Evolutionary conservation across 2,329 filamentous ascomycete genomes (phyloP), one percentile per base, ranked within the genome.

Genomic region (Exserohilum turcica): DNA sequence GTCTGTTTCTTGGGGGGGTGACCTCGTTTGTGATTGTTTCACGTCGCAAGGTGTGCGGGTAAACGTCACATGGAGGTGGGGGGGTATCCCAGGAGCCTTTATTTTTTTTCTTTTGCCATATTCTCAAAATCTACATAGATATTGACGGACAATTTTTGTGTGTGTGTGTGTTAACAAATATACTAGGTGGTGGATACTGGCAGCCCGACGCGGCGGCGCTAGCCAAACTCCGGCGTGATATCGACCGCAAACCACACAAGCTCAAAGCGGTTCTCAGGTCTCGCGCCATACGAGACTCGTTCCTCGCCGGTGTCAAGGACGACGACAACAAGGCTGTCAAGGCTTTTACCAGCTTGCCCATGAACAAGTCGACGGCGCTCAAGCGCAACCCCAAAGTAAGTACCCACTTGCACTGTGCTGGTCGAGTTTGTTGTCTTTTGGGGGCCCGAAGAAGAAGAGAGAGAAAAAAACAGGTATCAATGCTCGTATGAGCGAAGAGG

Each of bases 341-440:
- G 60, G 88, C 88, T 1, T 96, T 96, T 18, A 80, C 79, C 13
- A 65, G 67, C 37, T 79, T 82, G 61, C 24, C 61, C 21, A 61
- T 45, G 40, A 97, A 96, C 66, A 78, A 83, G 59, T 84, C 86
- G 54, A 88, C 85, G 56, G 91, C 91, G 12, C 79, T 97, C 44
- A 96, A 95, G 80, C 93, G 85, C 32, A 87, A 88, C 68, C 92
- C 92, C 4, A 93, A 92, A 85, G 91, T 91, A 73, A 72, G 82
- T 77, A 27, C 35, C 31, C 56, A 42, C 40, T 33, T 55, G n/a
- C n/a, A n/a, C n/a, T n/a, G n/a, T n/a, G n/a, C n/a, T n/a, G n/a
- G n/a, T n/a, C n/a, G n/a, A n/a, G n/a, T n/a, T n/a, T n/a, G n/a
- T n/a, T n/a, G n/a, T n/a, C n/a, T n/a, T n/a, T n/a, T n/a, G n/a